Conservation (phyloP, 495 filamentous ascomycete species). For the Darksidea phi region DNA sequence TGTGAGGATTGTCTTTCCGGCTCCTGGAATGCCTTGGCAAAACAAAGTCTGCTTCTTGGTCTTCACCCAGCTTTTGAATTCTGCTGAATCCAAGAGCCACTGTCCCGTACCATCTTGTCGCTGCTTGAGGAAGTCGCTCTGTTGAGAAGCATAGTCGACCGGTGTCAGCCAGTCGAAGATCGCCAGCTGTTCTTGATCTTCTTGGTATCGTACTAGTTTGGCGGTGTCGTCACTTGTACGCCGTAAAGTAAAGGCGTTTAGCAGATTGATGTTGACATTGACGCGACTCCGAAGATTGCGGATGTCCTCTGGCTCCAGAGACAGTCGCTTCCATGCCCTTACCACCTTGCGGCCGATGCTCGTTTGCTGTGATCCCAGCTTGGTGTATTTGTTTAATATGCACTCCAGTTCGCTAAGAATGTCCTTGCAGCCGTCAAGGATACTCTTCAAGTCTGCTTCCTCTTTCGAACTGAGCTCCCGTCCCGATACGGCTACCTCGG, state of each 20-base stretch:
- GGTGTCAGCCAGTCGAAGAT: background rate
- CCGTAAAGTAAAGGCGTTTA: background rate
- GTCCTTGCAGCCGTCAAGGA: background rate
- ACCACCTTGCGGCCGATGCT: background rate
- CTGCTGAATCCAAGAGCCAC: conserved; percentile 44
- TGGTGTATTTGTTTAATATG: conserved; percentile 5
- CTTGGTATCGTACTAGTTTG: background rate
- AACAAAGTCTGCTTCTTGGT: conserved; percentile 37
- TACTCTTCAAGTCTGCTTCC: background rate
- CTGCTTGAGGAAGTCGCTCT: conserved; percentile 1
- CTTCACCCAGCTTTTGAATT: conserved; percentile 37
- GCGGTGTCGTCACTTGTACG: background rate
- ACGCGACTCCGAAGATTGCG: conserved; percentile 36
- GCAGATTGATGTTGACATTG: conserved; percentile 29
- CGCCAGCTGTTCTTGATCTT: background rate
- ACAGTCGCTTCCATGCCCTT: conserved; percentile 39
- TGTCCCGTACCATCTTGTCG: conserved; percentile 38
- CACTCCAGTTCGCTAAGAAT: conserved; percentile 17
- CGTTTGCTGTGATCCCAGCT: background rate
- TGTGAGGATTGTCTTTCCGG: conserved; percentile 33
- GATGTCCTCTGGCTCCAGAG: conserved; percentile 41
- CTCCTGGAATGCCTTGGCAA: conserved; percentile 42
- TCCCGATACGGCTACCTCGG: conserved; percentile 16
- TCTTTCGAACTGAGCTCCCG: background rate
- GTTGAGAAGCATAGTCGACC: conserved; percentile 6